These are phyloP conservation scores for Tuctoria greenei DNA, from an alignment of 176 grass and related monocot species.

Conservation along the genomic window DNA sequence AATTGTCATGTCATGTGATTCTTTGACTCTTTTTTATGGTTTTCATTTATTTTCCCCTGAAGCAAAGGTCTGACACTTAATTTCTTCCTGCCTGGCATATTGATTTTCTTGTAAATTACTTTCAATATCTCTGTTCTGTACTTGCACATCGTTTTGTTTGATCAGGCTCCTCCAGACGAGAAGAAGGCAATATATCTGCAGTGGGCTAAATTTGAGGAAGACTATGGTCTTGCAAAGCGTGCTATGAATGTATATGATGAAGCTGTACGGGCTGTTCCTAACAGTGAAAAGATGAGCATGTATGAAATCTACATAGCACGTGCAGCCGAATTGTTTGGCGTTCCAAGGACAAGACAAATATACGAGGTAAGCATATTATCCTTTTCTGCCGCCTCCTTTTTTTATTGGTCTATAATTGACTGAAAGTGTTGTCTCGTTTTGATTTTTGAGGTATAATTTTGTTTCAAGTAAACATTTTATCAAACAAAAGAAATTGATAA, in stretches of 20 bases:
- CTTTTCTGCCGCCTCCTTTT: background rate
- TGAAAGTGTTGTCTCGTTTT: conserved; percentile 4
- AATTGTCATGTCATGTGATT: background rate
- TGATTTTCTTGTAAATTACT: conserved; percentile 18
- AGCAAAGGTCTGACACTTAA: background rate
- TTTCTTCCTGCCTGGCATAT: conserved; percentile 21
- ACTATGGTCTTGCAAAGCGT: conserved; percentile 76
- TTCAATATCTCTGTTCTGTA: conserved; percentile 30
- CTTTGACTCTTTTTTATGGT: background rate
- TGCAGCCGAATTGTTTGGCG: conserved; percentile 69
- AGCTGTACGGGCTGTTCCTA: conserved; percentile 71
- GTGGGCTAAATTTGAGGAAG: conserved; percentile 88
- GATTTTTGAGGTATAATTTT: conserved; percentile 3
- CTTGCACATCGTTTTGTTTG: conserved; percentile 30
- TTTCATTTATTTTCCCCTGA: conserved; percentile 18
- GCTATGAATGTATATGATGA: conserved; percentile 84
- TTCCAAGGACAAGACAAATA: conserved; percentile 79
- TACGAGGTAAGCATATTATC: conserved; percentile 57
- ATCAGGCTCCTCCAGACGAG: conserved; percentile 70
- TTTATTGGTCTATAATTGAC: conserved; percentile 2
- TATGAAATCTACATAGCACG: conserved; percentile 85
- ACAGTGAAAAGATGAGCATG: conserved; percentile 68
- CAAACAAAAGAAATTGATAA: conserved; percentile 4
- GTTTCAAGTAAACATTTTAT: background rate
- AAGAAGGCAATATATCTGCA: conserved; percentile 81